Base-by-base conservation (phyloP, 2,329 filamentous ascomycete species). In the Phymatotrichopsis omnivora region DNA sequence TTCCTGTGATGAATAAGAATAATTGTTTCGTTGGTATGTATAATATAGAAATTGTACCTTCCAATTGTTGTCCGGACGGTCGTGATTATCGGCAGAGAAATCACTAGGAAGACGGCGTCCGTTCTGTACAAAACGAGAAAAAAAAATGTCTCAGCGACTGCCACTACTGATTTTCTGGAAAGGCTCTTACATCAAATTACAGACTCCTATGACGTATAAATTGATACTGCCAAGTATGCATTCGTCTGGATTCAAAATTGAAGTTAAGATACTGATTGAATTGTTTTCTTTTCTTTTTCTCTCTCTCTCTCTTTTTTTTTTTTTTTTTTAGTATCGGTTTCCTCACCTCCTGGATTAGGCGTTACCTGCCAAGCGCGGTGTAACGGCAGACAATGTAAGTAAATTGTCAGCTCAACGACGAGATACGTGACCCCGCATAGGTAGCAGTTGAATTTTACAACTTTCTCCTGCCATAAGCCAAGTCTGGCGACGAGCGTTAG, bases 321-420 rank as follows among this genome's bases (percentile, higher is more conserved):
- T n/a, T n/a, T n/a, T n/a, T n/a, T n/a, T n/a, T n/a, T n/a, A n/a
- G n/a, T n/a, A n/a, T n/a, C n/a, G n/a, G n/a, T n/a, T n/a, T n/a
- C 64, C 69, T 54, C 57, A 73, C 70, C 67, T 8, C 74, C 73
- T 1, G 74, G 74, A 24, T 78, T 60, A 0, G 75, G 75, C 41
- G 68, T 62, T 37, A 78, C 75, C 58, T 78, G 73, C 73, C 74
- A 78, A 55, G 73, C 72, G 29, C 66, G 67, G 20, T 62, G 52
- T 42, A 78, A 67, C 0, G 73, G 73, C 11, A 23, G 44, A 52
- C 75, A 78, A 6, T 67, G 67, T 3, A 72, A 61, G 11, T 75
- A 64, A 27, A 76, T 66, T 3, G 68, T 68, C 25, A 70, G 62
- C 22, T 73, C 60, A 4, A 68, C 67, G 0, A 64, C 64, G 22